A percentile compares a stretch with the other conserved stretches of the same genome.
phyloP scores from a whole-genome alignment of 2,329 filamentous ascomycete genomes.

The Thielaviopsis populi region DNA sequence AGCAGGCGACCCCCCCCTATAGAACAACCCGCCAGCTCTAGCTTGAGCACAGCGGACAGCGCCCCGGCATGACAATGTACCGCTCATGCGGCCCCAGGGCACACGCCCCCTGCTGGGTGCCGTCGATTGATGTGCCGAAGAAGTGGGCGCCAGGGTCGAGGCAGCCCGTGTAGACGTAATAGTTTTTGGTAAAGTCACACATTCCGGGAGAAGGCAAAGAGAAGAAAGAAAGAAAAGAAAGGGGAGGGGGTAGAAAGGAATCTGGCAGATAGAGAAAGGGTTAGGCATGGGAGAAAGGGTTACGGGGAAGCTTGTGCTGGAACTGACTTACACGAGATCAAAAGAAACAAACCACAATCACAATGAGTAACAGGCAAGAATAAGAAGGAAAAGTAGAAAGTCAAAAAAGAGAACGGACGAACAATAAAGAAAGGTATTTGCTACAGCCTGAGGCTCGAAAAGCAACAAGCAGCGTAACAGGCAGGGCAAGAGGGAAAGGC shows the following conservation, averaged over 20 bases:
- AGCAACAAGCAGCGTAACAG: not conserved
- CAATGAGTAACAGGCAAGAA: not conserved
- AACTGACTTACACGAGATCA: not conserved
- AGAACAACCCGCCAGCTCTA: constrained; percentile 19
- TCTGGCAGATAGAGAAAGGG: no score
- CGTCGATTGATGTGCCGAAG: constrained; percentile 54
- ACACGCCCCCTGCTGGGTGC: constrained; percentile 44
- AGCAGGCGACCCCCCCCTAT: not conserved
- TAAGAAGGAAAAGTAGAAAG: not conserved
- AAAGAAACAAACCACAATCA: not conserved
- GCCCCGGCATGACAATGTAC: constrained; percentile 54
- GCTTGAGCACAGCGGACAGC: constrained; percentile 34
- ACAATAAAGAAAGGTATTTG: no score
- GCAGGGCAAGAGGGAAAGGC: constrained; percentile 1
- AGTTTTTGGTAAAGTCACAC: constrained; percentile 58
- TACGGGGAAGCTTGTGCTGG: not conserved
- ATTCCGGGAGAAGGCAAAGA: constrained; percentile 25
- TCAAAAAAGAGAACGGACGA: no score
- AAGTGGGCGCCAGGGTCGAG: constrained; percentile 55
- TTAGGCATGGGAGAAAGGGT: no score
- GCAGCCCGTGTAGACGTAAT: constrained; percentile 61
- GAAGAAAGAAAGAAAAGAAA: not conserved
- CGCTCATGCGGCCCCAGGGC: constrained; percentile 53
- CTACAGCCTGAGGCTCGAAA: not conserved
- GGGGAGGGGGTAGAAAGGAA: not conserved